These are phyloP conservation scores for Eudorina sp. DNA, from an alignment of 139 green algal genomes.

Conservation along the genomic window DNA sequence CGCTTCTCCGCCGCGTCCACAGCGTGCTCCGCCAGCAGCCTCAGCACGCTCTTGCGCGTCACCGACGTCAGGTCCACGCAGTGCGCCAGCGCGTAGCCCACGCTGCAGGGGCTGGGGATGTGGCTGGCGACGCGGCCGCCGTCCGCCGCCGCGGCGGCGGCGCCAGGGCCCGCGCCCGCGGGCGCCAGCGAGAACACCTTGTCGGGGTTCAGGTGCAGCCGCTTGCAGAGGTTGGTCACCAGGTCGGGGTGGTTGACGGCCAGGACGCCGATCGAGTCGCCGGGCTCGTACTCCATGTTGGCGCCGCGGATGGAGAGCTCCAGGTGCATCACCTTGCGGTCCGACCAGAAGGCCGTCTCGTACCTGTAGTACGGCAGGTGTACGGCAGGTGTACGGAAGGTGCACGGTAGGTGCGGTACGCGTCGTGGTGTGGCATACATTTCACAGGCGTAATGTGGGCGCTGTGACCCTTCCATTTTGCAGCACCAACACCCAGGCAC, in stretches of 20 bases:
- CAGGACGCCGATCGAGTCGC: conserved; percentile 90
- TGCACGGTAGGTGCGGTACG: too few relatives aligned
- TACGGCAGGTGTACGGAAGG: too few relatives aligned
- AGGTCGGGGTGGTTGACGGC: conserved; percentile 61
- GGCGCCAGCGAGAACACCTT: background rate
- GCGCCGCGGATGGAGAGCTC: conserved; percentile 82
- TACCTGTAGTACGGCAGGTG: conserved; percentile 48
- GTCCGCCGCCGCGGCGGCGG: background rate
- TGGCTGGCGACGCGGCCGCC: conserved; percentile 57
- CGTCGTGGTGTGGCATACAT: too few relatives aligned
- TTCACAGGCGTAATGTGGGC: too few relatives aligned
- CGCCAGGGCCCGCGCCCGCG: conserved; percentile 58
- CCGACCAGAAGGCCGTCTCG: conserved; percentile 73
- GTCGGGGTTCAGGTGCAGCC: conserved; percentile 35
- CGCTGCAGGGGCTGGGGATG: conserved; percentile 83
- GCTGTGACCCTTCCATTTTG: too few relatives aligned
- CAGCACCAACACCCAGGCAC: background rate
- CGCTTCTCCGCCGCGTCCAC: conserved; percentile 71
- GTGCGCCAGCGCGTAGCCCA: conserved; percentile 76
- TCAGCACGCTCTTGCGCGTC: conserved; percentile 87
- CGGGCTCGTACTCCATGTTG: conserved; percentile 82
- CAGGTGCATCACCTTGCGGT: conserved; percentile 90
- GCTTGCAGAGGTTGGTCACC: conserved; percentile 49
- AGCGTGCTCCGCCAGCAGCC: conserved; percentile 91
- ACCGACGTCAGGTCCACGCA: conserved; percentile 83